Base-by-base conservation (phyloP, 257 asterid species). In the Nicotiana otophora region DNA sequence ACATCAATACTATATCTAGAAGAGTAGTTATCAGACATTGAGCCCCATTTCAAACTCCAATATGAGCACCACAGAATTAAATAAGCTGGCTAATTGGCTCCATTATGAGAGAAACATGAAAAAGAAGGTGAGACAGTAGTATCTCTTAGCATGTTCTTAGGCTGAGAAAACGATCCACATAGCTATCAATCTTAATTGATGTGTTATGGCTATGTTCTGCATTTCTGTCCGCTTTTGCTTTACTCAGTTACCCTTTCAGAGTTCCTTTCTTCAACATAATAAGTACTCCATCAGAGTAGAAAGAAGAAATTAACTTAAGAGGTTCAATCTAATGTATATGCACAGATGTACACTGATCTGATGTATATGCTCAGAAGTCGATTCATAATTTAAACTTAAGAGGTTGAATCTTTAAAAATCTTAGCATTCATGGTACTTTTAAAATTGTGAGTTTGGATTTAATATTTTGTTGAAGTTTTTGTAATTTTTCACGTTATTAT, bases 91-190 rank as follows among this genome's bases (percentile, higher is more conserved):
- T 39, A 39, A 39, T 46, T 69, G 85, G 72, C 81, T 79, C 80
- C 83, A 80, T 48, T 69, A n/a, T 53, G 75, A 34, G 82, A 69
- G 63, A 36, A 63, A 16, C 55, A 82, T 28, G 30, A 70, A n/a
- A 33, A 68, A 23, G 10, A 7, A 15, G 12, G 53, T 34, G 54
- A 10, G 55, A 70, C 78, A 20, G 5, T 70, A 39, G 6, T 11
- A 70, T 11, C 9, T 42, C n/a, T 57, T 65, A 30, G 89, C 93
- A 93, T 92, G 97, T 92, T 93, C 97, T 87, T 81, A 85, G 97
- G 97, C 95, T 91, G 77, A 85, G 69, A 87, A 55, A 74, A 17
- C 15, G 62, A 33, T 54, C n/a, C 87, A 85, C 84, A 77, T 81
- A 66, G n/a, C 84, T 58, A 16, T 17, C 26, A 30, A 51, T 54